These are phyloP conservation scores for Aspergillus fijiensis DNA, from an alignment of 2,329 filamentous ascomycete genomes.

Conservation along the genomic window DNA sequence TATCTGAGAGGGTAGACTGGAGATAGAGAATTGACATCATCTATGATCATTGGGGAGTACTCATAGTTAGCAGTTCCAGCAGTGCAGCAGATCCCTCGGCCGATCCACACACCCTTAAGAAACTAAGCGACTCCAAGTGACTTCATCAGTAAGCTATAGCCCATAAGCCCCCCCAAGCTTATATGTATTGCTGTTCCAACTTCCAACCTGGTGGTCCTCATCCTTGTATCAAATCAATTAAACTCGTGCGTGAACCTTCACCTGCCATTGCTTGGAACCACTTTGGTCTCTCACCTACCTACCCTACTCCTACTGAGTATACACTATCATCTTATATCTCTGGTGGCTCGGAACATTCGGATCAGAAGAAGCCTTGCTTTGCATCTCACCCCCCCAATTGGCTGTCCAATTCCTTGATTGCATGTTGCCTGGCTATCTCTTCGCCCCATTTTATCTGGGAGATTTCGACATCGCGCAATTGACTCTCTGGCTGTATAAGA, in stretches of 20 bases:
- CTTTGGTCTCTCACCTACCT: neutral
- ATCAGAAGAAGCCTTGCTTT: constrained; percentile 6
- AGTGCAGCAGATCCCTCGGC: constrained; percentile 6
- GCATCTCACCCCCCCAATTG: constrained; percentile 8
- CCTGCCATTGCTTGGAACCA: neutral
- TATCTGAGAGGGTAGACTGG: neutral
- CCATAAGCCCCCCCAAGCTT: neutral
- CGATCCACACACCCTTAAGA: constrained; percentile 6
- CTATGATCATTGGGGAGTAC: neutral
- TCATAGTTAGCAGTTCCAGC: neutral
- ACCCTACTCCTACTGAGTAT: too few relatives aligned
- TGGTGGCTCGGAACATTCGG: constrained; percentile 3
- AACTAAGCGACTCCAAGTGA: constrained; percentile 5
- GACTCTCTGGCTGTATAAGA: neutral
- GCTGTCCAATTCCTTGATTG: neutral
- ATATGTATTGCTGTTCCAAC: constrained; percentile 1
- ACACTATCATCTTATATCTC: neutral
- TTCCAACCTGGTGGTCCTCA: neutral
- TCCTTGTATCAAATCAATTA: constrained; percentile 1
- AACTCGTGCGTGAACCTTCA: neutral
- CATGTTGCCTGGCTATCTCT: neutral
- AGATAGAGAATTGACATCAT: constrained; percentile 13
- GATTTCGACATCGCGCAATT: neutral
- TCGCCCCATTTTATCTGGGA: neutral
- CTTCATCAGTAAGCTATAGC: constrained; percentile 5